Conservation (phyloP, 2,329 filamentous ascomycete genomes). For the Botrytis squamosa region DNA sequence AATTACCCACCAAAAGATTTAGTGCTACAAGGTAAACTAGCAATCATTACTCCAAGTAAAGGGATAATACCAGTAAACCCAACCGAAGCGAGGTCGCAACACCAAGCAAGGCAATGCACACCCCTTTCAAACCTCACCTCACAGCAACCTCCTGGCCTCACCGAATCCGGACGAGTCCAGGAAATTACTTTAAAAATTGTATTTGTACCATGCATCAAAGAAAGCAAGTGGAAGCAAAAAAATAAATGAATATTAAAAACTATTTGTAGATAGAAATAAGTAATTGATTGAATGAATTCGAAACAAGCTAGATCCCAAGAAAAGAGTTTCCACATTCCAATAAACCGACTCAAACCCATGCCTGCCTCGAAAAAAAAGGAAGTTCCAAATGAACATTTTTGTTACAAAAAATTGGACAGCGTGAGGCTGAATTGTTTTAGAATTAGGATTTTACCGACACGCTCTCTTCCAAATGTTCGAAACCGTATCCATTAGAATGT, state of each 20-base stretch:
- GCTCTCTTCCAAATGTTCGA: constrained; percentile 19
- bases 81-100: constrained; percentile 8
- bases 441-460: constrained; percentile 17
- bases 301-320: constrained; percentile 2
- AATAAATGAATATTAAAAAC: constrained; percentile 19
- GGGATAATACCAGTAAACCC: background rate
- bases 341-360: background rate
- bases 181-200: background rate
- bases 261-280: constrained; percentile 18
- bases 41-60: background rate
- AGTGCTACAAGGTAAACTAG: background rate
- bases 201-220: background rate
- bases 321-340: constrained; percentile 10
- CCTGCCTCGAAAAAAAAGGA: background rate
- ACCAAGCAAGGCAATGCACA: constrained; percentile 5
- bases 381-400: background rate
- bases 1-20: background rate
- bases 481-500: constrained; percentile 2
- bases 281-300: background rate
- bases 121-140: background rate
- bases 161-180: constrained; percentile 5
- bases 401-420: background rate
- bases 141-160: constrained; percentile 2
- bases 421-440: background rate
- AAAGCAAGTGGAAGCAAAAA: background rate